A percentile compares a stretch with the other conserved stretches of the same genome.
Conservation (phyloP, 78 protist species). For the slime mould (Dictyostelium discoideum) region DNA sequence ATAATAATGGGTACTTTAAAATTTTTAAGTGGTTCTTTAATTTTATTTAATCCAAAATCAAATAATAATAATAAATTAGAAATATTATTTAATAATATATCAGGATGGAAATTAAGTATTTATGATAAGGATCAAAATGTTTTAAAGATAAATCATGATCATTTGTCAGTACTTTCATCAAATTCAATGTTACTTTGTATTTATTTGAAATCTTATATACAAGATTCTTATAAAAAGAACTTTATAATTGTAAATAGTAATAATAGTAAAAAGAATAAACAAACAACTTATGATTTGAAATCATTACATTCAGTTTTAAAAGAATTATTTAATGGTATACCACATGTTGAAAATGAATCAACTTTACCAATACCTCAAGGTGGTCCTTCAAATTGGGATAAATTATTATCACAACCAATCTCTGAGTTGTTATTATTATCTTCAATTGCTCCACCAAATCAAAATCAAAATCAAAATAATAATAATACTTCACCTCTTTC, state of each 20-base stretch:
- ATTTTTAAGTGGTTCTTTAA: neutral
- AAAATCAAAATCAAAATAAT: neutral
- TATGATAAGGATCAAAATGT: constrained; percentile 8
- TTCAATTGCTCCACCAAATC: neutral
- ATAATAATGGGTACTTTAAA: neutral
- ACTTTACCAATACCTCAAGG: neutral
- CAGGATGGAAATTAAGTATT: constrained; percentile 29
- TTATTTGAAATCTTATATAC: constrained; percentile 6
- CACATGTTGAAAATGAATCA: neutral
- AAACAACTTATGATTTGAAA: neutral
- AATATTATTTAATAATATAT: constrained; percentile 4
- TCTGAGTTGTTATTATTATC: neutral
- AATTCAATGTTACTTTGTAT: neutral
- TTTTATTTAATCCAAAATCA: neutral
- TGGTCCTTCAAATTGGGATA: constrained; percentile 31
- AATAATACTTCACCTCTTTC: neutral
- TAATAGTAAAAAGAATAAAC: neutral
- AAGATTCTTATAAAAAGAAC: constrained; percentile 14
- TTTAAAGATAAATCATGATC: constrained; percentile 1
- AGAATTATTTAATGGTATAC: neutral
- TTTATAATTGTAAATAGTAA: constrained; percentile 7
- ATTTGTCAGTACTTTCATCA: neutral
- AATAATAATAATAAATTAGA: neutral
- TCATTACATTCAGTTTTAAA: neutral
- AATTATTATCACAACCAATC: constrained; percentile 12